phyloP scores from a whole-genome alignment of 2,329 filamentous ascomycete genomes.

The Fusarium buharicum region DNA sequence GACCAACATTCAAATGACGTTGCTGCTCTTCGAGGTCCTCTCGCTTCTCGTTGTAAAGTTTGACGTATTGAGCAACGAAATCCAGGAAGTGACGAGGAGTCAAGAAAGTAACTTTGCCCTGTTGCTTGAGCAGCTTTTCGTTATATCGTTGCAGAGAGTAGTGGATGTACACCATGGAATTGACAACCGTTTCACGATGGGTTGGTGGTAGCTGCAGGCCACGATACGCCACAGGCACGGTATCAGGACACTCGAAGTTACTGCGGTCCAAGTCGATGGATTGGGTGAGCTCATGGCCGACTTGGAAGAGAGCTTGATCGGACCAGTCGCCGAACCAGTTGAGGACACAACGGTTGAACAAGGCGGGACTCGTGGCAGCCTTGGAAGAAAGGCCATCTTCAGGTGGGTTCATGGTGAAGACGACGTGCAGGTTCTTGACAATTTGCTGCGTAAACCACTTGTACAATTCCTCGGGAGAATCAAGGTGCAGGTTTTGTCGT shows the following conservation, averaged over 20 bases:
- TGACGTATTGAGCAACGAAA: slow-evolving; percentile 97
- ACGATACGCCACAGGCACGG: slow-evolving; percentile 91
- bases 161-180: slow-evolving; percentile 99
- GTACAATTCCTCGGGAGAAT: slow-evolving; percentile 99
- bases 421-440: slow-evolving; percentile 97
- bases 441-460: slow-evolving; percentile 99
- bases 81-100: slow-evolving; percentile 97
- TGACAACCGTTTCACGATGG: slow-evolving; percentile 92
- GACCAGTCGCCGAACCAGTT: slow-evolving; percentile 99
- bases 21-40: slow-evolving; percentile 99
- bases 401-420: slow-evolving; percentile 99
- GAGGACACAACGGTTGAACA: slow-evolving; percentile 99
- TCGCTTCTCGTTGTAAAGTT: slow-evolving; percentile 96
- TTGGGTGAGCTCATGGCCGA: slow-evolving; percentile 93
- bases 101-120: slow-evolving; percentile 90
- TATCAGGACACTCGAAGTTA: slow-evolving; percentile 87
- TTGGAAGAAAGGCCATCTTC: slow-evolving; percentile 95
- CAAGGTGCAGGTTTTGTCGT: slow-evolving; percentile 90
- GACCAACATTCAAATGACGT: slow-evolving; percentile 95
- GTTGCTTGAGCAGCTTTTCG: slow-evolving; percentile 85
- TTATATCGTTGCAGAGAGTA: slow-evolving; percentile 95
- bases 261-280: slow-evolving; percentile 94
- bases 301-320: slow-evolving; percentile 97
- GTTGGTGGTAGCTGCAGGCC: slow-evolving; percentile 85
- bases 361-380: slow-evolving; percentile 93